Conservation (phyloP, 169 alveolate genomes). For the Perkinsus olseni region DNA sequence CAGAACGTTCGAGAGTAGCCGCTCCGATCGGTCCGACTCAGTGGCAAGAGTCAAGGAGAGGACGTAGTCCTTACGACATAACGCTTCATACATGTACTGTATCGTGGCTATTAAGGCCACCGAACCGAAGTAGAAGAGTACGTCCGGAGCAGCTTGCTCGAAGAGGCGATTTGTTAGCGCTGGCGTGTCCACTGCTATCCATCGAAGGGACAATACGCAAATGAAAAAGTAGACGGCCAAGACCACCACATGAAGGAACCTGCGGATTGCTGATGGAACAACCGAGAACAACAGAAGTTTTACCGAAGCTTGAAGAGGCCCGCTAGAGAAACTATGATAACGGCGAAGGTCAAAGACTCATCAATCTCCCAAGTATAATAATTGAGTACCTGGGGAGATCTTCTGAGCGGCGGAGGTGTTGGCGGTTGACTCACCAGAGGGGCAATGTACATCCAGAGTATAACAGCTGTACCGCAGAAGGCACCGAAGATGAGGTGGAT, state of each 20-base stretch:
- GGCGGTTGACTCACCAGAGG: background rate
- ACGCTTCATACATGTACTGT: background rate
- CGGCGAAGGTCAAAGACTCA: background rate
- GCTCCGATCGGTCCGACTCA: background rate
- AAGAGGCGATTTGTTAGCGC: background rate
- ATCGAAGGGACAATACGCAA: background rate
- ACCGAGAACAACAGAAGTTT: no score
- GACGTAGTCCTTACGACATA: slow-evolving; percentile 8
- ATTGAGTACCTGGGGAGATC: background rate
- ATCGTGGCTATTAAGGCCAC: background rate
- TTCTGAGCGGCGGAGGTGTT: background rate
- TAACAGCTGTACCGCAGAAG: background rate
- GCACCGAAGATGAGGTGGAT: background rate
- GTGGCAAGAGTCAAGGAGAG: background rate
- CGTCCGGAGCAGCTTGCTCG: background rate
- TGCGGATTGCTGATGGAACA: background rate
- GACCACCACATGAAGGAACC: background rate
- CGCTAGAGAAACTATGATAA: background rate
- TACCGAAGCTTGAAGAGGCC: background rate
- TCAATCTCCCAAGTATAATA: background rate
- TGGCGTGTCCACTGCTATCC: background rate
- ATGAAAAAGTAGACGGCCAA: background rate
- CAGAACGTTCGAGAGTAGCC: background rate
- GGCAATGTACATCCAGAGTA: background rate
- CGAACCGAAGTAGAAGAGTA: background rate